phyloP scores from a whole-genome alignment of 768 basidiomycete genomes.

The Grammothele lineata region DNA sequence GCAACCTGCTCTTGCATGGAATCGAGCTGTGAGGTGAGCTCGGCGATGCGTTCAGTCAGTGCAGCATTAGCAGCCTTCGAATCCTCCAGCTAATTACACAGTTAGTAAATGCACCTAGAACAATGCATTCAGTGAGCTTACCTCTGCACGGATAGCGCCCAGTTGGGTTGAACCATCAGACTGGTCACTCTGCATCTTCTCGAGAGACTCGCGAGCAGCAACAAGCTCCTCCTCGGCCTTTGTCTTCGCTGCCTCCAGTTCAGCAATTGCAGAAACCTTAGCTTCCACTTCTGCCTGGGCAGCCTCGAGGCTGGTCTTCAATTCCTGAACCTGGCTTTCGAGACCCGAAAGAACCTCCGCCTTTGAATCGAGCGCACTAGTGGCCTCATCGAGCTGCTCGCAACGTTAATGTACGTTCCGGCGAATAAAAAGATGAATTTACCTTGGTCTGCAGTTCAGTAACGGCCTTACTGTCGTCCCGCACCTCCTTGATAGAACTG shows the following conservation, averaged over 20 bases:
- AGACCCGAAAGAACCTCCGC: conserved; percentile 45
- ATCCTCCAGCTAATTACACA: conserved; percentile 42
- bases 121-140: conserved; percentile 34
- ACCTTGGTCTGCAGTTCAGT: conserved; percentile 62
- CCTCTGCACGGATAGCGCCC: conserved; percentile 45
- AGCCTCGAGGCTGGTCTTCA: conserved; percentile 46
- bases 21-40: conserved; percentile 47
- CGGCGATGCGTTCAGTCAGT: conserved; percentile 44
- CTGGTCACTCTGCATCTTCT: conserved; percentile 28
- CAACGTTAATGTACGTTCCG: not conserved
- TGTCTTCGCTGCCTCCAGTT: conserved; percentile 46
- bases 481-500: conserved; percentile 69
- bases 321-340: conserved; percentile 45
- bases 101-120: not conserved
- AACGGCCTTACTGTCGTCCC: conserved; percentile 53
- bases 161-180: conserved; percentile 32
- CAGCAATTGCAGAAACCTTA: conserved; percentile 40
- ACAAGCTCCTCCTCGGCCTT: conserved; percentile 46
- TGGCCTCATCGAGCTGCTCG: conserved; percentile 56
- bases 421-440: conserved; percentile 8
- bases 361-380: conserved; percentile 50
- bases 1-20: conserved; percentile 47
- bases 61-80: conserved; percentile 36
- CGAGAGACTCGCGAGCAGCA: conserved; percentile 38
- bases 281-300: conserved; percentile 44